Evolutionary conservation across 2,329 filamentous ascomycete species (phyloP).

Genomic region (Leptographium galeiforme): DNA sequence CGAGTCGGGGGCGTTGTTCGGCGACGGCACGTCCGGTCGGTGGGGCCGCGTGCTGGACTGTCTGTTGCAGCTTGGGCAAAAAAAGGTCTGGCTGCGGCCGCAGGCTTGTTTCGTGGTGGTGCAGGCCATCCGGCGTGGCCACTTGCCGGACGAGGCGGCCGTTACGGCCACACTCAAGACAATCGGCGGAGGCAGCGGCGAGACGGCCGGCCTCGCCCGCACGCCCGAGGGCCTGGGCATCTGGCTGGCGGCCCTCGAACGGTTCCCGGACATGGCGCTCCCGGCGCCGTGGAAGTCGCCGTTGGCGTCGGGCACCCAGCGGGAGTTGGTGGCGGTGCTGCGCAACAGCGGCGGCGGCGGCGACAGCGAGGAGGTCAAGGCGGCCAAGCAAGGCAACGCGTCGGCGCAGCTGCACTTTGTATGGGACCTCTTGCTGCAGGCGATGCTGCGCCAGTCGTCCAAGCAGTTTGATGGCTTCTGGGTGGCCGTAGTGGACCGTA

Average conservation of each 20-base stretch:
- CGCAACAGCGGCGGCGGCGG: conserved; percentile 52
- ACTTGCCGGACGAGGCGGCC: conserved; percentile 44
- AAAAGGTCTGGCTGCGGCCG: conserved; percentile 79
- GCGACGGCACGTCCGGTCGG: conserved; percentile 19
- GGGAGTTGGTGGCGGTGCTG: conserved; percentile 59
- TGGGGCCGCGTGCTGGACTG: conserved; percentile 60
- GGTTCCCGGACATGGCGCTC: conserved; percentile 50
- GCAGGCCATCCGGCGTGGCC: conserved; percentile 44
- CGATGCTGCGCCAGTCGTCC: conserved; percentile 9
- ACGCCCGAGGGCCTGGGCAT: conserved; percentile 83
- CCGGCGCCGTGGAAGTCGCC: conserved; percentile 72
- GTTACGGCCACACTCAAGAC: conserved; percentile 45
- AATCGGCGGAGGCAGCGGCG: conserved; percentile 20
- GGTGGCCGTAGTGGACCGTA: conserved; percentile 59
- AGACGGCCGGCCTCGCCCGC: conserved; percentile 45
- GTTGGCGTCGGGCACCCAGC: conserved; percentile 53
- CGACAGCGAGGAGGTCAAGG: conserved; percentile 12
- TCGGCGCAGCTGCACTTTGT: conserved; percentile 74
- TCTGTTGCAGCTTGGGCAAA: conserved; percentile 59
- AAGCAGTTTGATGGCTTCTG: conserved; percentile 10
- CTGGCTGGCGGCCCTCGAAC: conserved; percentile 59
- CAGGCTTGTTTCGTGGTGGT: conserved; percentile 77
- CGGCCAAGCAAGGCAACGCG: conserved; percentile 49
- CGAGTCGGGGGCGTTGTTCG: conserved; percentile 59
- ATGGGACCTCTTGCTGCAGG: conserved; percentile 65